A percentile compares a stretch with the other conserved stretches of the same genome.
Conservation (phyloP, 257 asterid genomes). For the Solanum rostratum region DNA sequence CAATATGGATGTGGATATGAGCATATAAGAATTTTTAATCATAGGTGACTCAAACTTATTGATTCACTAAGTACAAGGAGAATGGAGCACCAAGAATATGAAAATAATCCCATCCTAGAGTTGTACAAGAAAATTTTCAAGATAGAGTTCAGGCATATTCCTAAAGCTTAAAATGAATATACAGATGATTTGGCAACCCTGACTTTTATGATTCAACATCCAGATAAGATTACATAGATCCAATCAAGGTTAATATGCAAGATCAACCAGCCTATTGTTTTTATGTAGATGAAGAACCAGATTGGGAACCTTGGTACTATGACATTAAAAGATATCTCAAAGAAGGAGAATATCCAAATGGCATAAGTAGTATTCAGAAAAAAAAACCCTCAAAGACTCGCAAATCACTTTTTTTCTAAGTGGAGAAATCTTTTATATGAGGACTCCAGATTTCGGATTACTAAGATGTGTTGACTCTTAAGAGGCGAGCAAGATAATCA, state of each 20-base stretch:
- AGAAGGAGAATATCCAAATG: background rate
- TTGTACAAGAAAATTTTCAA: background rate
- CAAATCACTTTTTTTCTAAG: no score
- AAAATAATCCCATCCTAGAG: background rate
- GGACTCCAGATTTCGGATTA: no score
- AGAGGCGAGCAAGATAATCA: no score
- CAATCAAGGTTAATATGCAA: background rate
- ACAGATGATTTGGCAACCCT: background rate
- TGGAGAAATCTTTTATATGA: no score
- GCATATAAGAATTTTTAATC: no score
- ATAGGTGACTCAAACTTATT: no score
- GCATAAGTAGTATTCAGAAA: background rate
- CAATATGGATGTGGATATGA: no score
- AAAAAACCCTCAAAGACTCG: accelerated
- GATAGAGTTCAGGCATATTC: background rate
- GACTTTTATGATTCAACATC: background rate
- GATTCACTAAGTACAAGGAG: no score
- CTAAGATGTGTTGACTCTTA: no score
- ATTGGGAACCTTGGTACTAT: background rate
- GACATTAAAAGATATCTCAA: background rate
- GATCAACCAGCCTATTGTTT: background rate
- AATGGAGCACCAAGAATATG: no score
- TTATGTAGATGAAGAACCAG: background rate
- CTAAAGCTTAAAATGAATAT: background rate
- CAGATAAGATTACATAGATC: background rate